These are phyloP conservation scores for Aspergillus sp. DNA, from an alignment of 2,329 filamentous ascomycete genomes.

Conservation along the genomic window DNA sequence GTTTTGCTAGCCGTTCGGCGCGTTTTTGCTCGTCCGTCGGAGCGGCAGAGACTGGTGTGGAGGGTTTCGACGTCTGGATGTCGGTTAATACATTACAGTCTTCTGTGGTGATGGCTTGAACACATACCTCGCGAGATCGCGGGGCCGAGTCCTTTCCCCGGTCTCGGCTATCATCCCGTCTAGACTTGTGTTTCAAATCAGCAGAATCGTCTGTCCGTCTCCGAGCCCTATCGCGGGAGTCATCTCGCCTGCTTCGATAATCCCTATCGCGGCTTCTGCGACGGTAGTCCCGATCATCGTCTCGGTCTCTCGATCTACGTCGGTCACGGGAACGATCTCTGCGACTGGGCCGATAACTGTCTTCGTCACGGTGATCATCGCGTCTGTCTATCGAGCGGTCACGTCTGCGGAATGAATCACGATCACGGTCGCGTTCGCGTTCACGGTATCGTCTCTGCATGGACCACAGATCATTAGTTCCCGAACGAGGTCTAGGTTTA, in stretches of 20 bases:
- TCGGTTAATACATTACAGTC: not conserved
- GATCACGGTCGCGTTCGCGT: slow-evolving; percentile 49
- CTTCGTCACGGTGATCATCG: slow-evolving; percentile 55
- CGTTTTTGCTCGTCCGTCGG: slow-evolving; percentile 74
- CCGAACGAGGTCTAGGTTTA: not conserved
- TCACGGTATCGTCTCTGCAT: slow-evolving; percentile 54
- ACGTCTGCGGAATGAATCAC: slow-evolving; percentile 61
- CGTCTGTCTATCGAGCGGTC: slow-evolving; percentile 64
- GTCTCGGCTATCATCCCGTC: slow-evolving; percentile 64
- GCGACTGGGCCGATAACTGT: slow-evolving; percentile 60
- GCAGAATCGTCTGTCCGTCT: slow-evolving; percentile 68
- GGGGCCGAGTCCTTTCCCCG: slow-evolving; percentile 52
- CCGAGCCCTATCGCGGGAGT: slow-evolving; percentile 65
- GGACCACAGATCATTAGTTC: slow-evolving; percentile 12
- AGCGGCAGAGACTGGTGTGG: slow-evolving; percentile 44
- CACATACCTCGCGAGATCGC: slow-evolving; percentile 60
- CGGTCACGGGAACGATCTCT: slow-evolving; percentile 66
- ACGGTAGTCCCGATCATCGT: slow-evolving; percentile 58
- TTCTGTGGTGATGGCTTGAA: not conserved
- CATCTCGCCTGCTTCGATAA: slow-evolving; percentile 68
- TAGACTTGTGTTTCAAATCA: slow-evolving; percentile 67
- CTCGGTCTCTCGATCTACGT: slow-evolving; percentile 58
- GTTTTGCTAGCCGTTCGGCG: slow-evolving; percentile 74
- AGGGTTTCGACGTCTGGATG: slow-evolving; percentile 54
- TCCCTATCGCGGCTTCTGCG: slow-evolving; percentile 68